Conservation (phyloP, 805 yeast genomes). For the Suhomyces sp. region DNA sequence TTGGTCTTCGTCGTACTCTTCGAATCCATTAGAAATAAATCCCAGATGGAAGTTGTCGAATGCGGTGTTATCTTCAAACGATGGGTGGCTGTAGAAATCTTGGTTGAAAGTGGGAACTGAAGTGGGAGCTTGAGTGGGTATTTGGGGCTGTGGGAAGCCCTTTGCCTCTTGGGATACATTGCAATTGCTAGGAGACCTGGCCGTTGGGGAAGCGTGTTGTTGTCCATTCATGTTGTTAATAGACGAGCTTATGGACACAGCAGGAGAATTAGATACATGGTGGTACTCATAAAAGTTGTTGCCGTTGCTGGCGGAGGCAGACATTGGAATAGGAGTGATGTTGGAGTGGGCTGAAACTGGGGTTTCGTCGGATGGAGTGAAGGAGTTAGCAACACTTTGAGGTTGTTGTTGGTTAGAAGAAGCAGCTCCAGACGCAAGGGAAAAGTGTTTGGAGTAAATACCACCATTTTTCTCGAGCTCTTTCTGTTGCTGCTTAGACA, state of each 20-base stretch:
- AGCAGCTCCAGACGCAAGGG: constrained; percentile 1
- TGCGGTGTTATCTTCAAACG: not conserved
- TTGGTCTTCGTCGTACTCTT: constrained; percentile 41
- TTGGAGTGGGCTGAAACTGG: not conserved
- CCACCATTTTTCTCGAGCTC: constrained; percentile 12
- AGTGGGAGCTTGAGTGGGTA: not conserved
- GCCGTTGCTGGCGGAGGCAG: constrained; percentile 11
- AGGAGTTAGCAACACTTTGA: not conserved
- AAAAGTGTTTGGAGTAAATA: constrained; percentile 8
- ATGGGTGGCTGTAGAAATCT: not conserved
- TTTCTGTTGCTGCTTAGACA: constrained; percentile 22
- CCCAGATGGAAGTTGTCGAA: not conserved
- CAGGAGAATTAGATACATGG: constrained; percentile 1
- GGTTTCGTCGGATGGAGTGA: constrained; percentile 1
- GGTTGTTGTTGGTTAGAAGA: not conserved
- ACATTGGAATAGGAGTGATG: constrained; percentile 11
- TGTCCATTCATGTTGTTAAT: constrained; percentile 2
- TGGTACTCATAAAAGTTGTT: constrained; percentile 1
- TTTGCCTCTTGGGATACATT: not conserved
- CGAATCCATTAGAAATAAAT: not conserved
- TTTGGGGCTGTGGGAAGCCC: not conserved
- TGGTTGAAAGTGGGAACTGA: not conserved
- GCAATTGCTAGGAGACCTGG: not conserved
- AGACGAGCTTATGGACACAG: constrained; percentile 5
- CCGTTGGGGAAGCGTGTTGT: not conserved